Evolutionary conservation across 306 rosid genomes (phyloP), one percentile per base, ranked within the genome.

Genomic region (Malus sieversii): DNA sequence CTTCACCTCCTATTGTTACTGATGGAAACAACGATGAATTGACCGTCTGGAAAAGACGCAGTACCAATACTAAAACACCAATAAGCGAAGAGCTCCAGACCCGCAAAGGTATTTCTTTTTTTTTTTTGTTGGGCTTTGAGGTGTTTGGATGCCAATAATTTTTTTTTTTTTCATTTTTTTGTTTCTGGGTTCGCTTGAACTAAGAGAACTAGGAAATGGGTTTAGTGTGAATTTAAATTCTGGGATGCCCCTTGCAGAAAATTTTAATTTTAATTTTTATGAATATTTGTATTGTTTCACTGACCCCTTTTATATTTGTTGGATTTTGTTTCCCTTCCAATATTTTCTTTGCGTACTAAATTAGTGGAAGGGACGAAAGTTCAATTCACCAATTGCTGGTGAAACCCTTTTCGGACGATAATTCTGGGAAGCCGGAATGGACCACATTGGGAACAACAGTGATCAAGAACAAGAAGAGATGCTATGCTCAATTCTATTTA

Each of bases 381-480:
- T 40, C 27, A 65, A 70, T 52, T 2, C 15, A 33, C 69, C 72
- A 68, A 22, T 44, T 70, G 52, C 20, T 25, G 64, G 51, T 44
- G 69, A 73, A 38, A 60, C 57, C 53, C 30, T 4, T 35, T 71
- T 70, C 74, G 0, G 70, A 71, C 10, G 15, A 67, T 23, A 64
- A 73, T 2, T 44, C 53, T 66, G 16, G 74, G 18, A 66, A 66
- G 40, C 72, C 75, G 0, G 74, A 72, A 64, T 75, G 73, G 1
- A 38, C 53, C 5, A 15, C 33, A n/a, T 74, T 78, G 45, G 84
- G 81, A 42, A 87, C n/a, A 81, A 63, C 87, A 2, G 64, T 85
- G 61, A 78, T 75, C 16, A 88, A 87, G 84, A 94, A 91, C 80
- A 90, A 94, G 89, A 91, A 91, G 79, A 87, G 93, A 82, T 88